phyloP scores from a whole-genome alignment of 2,329 filamentous ascomycete species.

The Colletotrichum sp. region DNA sequence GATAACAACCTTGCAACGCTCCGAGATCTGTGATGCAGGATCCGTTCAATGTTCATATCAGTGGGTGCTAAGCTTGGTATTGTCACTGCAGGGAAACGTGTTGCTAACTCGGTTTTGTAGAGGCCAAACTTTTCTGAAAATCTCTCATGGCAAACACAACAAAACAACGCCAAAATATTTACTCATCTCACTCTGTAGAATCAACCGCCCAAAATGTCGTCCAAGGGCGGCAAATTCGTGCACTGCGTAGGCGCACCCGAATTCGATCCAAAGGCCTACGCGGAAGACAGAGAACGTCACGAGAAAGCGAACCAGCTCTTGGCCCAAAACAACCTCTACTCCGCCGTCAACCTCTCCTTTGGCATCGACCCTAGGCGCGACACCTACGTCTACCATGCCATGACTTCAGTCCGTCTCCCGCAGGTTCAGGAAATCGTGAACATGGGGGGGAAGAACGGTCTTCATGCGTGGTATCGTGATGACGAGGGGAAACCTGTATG shows the following conservation, averaged over 20 bases:
- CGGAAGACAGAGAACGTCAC: constrained; percentile 42
- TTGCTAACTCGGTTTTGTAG: neutral
- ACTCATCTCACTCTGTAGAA: neutral
- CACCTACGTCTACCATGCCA: constrained; percentile 56
- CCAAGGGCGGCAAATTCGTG: constrained; percentile 27
- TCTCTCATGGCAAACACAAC: neutral
- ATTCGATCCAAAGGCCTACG: constrained; percentile 47
- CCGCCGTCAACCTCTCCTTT: constrained; percentile 49
- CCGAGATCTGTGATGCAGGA: neutral
- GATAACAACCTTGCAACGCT: neutral
- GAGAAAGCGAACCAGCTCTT: constrained; percentile 41
- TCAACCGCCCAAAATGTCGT: neutral
- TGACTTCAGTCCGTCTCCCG: constrained; percentile 51
- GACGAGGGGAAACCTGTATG: constrained; percentile 38
- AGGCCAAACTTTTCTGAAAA: neutral
- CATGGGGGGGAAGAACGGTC: constrained; percentile 47
- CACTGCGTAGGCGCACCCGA: constrained; percentile 49
- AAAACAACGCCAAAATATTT: neutral
- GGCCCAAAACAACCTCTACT: constrained; percentile 43
- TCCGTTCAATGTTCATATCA: neutral
- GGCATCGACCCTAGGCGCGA: constrained; percentile 45
- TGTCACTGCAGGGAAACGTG: neutral
- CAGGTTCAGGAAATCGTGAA: constrained; percentile 53
- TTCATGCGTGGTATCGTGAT: constrained; percentile 55
- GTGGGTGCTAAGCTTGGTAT: neutral